Percentiles rank a stretch among this genome's conserved stretches.
Evolutionary conservation across 176 grass and related monocot species (phyloP).

Genomic region (Phoenix dactylifera): DNA sequence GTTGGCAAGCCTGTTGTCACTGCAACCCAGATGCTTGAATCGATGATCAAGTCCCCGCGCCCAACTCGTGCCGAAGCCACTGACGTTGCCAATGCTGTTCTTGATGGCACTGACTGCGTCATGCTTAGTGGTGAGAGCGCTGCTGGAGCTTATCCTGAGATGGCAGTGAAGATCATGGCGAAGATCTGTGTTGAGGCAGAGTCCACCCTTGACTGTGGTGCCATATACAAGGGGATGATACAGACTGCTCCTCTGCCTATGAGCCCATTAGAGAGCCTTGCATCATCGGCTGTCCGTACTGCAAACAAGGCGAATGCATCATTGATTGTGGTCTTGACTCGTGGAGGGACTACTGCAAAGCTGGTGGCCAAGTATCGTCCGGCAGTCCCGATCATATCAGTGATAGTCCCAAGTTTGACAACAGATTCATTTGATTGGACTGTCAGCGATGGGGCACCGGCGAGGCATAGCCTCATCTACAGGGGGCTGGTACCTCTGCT

Average conservation of each 20-base stretch:
- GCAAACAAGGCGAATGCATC: constrained; percentile 4
- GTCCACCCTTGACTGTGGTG: neutral
- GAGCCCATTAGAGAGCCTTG: constrained; percentile 13
- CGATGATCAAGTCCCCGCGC: constrained; percentile 8
- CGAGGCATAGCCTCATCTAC: constrained; percentile 4
- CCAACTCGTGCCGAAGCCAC: constrained; percentile 4
- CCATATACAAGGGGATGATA: neutral
- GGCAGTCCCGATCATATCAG: neutral
- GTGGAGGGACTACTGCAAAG: constrained; percentile 6
- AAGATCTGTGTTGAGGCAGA: neutral
- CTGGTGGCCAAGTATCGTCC: constrained; percentile 12
- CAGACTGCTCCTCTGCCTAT: neutral
- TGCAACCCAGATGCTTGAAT: constrained; percentile 6
- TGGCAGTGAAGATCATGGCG: constrained; percentile 6
- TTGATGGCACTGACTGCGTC: constrained; percentile 12
- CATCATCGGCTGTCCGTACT: neutral
- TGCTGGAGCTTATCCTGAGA: constrained; percentile 6
- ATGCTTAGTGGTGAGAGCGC: constrained; percentile 10
- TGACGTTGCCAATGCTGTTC: constrained; percentile 6
- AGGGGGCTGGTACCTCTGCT: constrained; percentile 2
- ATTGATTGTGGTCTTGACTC: constrained; percentile 8
- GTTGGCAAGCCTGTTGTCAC: constrained; percentile 1
- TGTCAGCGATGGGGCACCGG: constrained; percentile 1
- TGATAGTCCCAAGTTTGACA: constrained; percentile 2
- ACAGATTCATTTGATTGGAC: constrained; percentile 7